phyloP scores from a whole-genome alignment of 2,329 filamentous ascomycete genomes.

The Phialemonium atrogriseum region DNA sequence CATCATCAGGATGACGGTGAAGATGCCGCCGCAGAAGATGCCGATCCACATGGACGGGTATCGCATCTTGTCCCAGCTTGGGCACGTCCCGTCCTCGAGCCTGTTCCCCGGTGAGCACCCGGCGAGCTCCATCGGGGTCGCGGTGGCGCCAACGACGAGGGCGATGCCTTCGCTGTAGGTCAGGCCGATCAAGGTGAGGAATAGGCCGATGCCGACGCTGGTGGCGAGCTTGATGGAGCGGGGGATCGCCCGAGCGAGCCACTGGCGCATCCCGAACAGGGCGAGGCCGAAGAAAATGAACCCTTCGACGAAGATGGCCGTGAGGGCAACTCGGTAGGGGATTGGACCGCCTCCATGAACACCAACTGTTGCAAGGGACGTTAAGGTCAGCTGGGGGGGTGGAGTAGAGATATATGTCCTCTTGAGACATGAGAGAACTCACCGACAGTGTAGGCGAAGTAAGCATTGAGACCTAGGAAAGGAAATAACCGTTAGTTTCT shows the following conservation, averaged over 20 bases:
- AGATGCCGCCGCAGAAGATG: slow-evolving; percentile 75
- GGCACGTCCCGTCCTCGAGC: slow-evolving; percentile 47
- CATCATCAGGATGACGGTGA: slow-evolving; percentile 74
- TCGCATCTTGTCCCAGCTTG: slow-evolving; percentile 63
- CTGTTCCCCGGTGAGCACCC: slow-evolving; percentile 48
- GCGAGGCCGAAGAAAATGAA: slow-evolving; percentile 78
- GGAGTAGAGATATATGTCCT: too few relatives aligned
- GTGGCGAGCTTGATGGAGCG: slow-evolving; percentile 80
- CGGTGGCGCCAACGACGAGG: slow-evolving; percentile 57
- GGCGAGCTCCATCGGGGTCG: slow-evolving; percentile 66
- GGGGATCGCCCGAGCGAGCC: slow-evolving; percentile 78
- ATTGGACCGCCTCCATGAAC: slow-evolving; percentile 65
- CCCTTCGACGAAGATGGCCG: slow-evolving; percentile 82
- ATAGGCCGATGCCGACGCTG: slow-evolving; percentile 77
- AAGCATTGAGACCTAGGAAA: slow-evolving; percentile 81
- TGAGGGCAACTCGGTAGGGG: slow-evolving; percentile 68
- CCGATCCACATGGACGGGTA: slow-evolving; percentile 80
- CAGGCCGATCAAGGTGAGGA: slow-evolving; percentile 66
- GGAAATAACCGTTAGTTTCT: too few relatives aligned
- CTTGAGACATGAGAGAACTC: too few relatives aligned
- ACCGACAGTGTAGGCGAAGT: slow-evolving; percentile 75
- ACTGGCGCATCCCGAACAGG: slow-evolving; percentile 74
- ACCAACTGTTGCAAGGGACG: too few relatives aligned
- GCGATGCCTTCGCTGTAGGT: slow-evolving; percentile 81
- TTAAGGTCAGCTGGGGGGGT: too few relatives aligned